A percentile compares a stretch with the other conserved stretches of the same genome.
phyloP scores from a whole-genome alignment of 2,329 filamentous ascomycete genomes.

The Didymosphaeria variabile region DNA sequence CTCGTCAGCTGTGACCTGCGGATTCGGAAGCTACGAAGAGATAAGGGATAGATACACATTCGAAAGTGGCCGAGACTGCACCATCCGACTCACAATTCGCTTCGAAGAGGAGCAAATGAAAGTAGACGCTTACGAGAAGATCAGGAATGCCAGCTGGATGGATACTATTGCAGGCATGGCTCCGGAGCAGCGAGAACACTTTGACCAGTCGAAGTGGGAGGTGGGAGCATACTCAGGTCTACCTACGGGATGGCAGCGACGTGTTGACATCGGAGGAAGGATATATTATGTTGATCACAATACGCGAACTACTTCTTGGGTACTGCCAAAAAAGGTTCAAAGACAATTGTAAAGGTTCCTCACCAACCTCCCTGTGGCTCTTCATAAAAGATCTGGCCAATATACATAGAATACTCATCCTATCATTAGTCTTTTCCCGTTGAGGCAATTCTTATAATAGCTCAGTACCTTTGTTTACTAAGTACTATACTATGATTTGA shows the following conservation, averaged over 20 bases:
- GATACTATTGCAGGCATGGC: not conserved
- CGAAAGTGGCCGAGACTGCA: not conserved
- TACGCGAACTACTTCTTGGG: not conserved
- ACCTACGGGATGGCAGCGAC: not conserved
- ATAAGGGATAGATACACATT: not conserved
- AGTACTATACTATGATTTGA: no score
- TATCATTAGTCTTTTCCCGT: no score
- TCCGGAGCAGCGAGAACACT: not conserved
- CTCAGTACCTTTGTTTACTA: no score
- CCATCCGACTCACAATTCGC: not conserved
- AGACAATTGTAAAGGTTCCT: no score
- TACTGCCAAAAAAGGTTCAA: no score
- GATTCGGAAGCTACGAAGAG: not conserved
- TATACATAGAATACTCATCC: no score
- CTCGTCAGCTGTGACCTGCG: not conserved
- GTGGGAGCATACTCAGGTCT: not conserved
- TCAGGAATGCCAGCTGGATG: not conserved
- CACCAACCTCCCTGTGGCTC: no score
- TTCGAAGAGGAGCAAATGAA: slow-evolving; percentile 2
- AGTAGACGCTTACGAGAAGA: not conserved
- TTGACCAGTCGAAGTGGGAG: slow-evolving; percentile 5
- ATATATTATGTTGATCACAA: slow-evolving; percentile 3
- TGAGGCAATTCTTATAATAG: no score
- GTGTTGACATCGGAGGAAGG: not conserved
- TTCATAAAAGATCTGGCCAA: no score